Evolutionary conservation across 768 basidiomycete species (phyloP).

Genomic region (Mrakia frigida): DNA sequence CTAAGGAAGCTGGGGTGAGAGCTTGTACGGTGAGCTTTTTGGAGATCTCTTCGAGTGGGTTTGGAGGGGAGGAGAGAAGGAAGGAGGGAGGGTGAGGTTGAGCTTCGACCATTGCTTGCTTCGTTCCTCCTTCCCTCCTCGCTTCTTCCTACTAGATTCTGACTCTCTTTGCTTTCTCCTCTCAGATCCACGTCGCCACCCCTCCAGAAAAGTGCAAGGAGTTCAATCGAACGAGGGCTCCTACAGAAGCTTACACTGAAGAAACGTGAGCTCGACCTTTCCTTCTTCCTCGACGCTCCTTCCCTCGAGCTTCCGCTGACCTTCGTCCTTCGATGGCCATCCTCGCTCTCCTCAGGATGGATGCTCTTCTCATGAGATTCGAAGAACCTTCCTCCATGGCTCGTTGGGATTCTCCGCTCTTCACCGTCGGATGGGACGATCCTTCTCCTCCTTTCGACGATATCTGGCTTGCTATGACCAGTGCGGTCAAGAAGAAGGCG

Average conservation of each 20-base stretch:
- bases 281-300: conserved; percentile 7
- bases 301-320: neutral
- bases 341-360: conserved; percentile 69
- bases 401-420: conserved; percentile 96
- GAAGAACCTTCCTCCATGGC: conserved; percentile 98
- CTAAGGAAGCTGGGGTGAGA: conserved; percentile 75
- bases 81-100: no score
- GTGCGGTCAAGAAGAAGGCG: conserved; percentile 74
- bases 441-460: conserved; percentile 47
- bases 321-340: neutral
- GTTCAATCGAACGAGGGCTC: conserved; percentile 61
- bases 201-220: conserved; percentile 65
- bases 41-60: neutral
- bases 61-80: neutral
- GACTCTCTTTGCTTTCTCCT: no score
- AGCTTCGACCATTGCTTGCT: neutral
- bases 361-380: conserved; percentile 78
- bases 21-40: conserved; percentile 69
- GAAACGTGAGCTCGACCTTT: conserved; percentile 60
- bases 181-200: conserved; percentile 46
- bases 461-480: conserved; percentile 77
- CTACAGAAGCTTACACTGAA: conserved; percentile 54
- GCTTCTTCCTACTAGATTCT: no score
- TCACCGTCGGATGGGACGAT: conserved; percentile 75
- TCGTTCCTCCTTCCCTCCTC: conserved; percentile 12